These are phyloP conservation scores for Yamadazyma sp. DNA, from an alignment of 805 yeast genomes.

Conservation along the genomic window DNA sequence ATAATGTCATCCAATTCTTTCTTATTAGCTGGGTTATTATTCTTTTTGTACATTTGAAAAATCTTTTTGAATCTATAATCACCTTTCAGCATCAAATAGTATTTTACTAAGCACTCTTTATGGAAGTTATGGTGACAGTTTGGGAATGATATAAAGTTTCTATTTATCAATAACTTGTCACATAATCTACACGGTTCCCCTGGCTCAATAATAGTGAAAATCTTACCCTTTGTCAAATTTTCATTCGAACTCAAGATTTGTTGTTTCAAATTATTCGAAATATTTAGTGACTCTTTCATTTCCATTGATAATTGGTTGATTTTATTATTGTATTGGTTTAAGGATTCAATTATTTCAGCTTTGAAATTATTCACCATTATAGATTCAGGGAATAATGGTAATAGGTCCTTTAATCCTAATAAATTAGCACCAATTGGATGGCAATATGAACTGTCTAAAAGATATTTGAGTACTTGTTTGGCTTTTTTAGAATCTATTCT, in stretches of 20 bases:
- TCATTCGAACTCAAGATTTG: constrained; percentile 51
- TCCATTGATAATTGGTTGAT: constrained; percentile 67
- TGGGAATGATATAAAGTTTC: constrained; percentile 79
- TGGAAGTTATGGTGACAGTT: constrained; percentile 86
- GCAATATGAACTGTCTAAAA: constrained; percentile 28
- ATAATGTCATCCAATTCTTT: constrained; percentile 58
- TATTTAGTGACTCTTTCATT: constrained; percentile 68
- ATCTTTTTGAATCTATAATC: constrained; percentile 66
- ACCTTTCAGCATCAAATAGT: constrained; percentile 53
- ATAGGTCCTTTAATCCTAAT: constrained; percentile 71
- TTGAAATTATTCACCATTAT: constrained; percentile 79
- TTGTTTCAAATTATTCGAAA: constrained; percentile 53
- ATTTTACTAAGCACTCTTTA: constrained; percentile 75
- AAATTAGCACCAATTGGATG: constrained; percentile 23
- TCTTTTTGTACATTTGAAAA: constrained; percentile 52
- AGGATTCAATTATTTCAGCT: constrained; percentile 75
- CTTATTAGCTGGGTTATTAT: constrained; percentile 36
- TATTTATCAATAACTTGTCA: constrained; percentile 60
- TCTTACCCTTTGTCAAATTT: constrained; percentile 27
- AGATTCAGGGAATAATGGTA: constrained; percentile 83
- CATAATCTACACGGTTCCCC: constrained; percentile 82
- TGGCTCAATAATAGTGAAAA: constrained; percentile 70
- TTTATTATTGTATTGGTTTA: constrained; percentile 66
- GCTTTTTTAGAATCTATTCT: constrained; percentile 2
- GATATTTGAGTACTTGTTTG: constrained; percentile 21